Evolutionary conservation across 2,329 filamentous ascomycete species (phyloP).

Genomic region (Scytalidium sp.): DNA sequence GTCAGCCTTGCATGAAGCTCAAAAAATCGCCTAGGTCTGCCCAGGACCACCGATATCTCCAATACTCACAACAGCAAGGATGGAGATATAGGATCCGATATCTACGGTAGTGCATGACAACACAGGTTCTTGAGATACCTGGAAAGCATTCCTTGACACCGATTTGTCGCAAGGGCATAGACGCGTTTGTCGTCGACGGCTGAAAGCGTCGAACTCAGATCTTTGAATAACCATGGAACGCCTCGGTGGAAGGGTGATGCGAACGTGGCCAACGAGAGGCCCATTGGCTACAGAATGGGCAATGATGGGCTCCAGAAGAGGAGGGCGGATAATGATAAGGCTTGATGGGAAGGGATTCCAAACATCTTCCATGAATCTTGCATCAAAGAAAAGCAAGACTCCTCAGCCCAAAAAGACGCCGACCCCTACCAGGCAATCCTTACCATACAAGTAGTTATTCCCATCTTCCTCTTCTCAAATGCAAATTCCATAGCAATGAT

Average conservation of each 20-base stretch:
- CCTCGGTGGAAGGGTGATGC: neutral
- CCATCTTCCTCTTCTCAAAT: neutral
- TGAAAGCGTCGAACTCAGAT: neutral
- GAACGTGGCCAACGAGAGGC: neutral
- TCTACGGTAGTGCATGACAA: too few relatives aligned
- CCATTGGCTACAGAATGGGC: neutral
- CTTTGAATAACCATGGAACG: neutral
- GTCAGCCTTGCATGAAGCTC: neutral
- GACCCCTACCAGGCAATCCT: neutral
- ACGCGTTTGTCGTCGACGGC: too few relatives aligned
- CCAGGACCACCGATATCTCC: too few relatives aligned
- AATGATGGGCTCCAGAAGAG: neutral
- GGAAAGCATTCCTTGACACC: too few relatives aligned
- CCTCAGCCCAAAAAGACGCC: neutral
- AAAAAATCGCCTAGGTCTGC: too few relatives aligned
- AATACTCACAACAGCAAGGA: too few relatives aligned
- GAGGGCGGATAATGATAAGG: neutral
- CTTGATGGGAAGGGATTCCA: neutral
- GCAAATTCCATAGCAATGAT: neutral
- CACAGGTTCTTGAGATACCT: too few relatives aligned
- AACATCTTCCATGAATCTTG: neutral
- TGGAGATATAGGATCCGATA: too few relatives aligned
- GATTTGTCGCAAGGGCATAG: too few relatives aligned
- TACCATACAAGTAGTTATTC: neutral
- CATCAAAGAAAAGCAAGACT: neutral